Percentiles rank a stretch among this genome's conserved stretches.
phyloP scores from a whole-genome alignment of 1,284 basidiomycete genomes.

The Flammula alnicola region DNA sequence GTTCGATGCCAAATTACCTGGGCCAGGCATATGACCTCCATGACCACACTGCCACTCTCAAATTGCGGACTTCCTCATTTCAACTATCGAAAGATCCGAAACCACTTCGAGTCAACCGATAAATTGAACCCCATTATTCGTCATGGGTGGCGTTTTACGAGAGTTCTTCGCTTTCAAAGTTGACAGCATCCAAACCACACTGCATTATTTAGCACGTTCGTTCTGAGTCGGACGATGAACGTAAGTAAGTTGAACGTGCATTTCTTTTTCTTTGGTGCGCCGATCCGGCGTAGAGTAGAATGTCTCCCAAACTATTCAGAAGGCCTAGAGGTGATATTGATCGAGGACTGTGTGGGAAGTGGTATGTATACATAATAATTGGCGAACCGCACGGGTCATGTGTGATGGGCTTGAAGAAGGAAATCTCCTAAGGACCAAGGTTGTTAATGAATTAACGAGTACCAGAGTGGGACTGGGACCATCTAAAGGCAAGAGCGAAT shows the following conservation, averaged over 20 bases:
- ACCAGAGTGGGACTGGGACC: neutral
- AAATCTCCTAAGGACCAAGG: neutral
- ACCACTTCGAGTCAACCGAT: too few relatives aligned
- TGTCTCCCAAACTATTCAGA: neutral
- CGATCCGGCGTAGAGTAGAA: too few relatives aligned
- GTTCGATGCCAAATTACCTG: neutral
- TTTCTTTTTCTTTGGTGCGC: too few relatives aligned
- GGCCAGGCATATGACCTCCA: neutral
- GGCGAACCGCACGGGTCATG: conserved; percentile 1
- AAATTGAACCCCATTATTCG: too few relatives aligned
- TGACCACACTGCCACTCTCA: neutral
- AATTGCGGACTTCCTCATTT: neutral
- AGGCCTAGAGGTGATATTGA: neutral
- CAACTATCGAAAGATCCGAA: neutral
- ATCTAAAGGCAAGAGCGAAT: too few relatives aligned
- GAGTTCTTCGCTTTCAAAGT: too few relatives aligned
- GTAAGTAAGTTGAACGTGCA: too few relatives aligned
- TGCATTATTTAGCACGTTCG: too few relatives aligned
- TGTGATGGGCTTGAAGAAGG: neutral
- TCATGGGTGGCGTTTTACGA: too few relatives aligned
- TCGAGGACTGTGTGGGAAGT: neutral
- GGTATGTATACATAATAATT: neutral
- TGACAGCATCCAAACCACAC: too few relatives aligned
- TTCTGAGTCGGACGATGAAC: too few relatives aligned
- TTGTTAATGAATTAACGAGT: conserved; percentile 2